Evolutionary conservation across 441 rosid species (phyloP).

Genomic region (Rhodomyrtus psidioides): DNA sequence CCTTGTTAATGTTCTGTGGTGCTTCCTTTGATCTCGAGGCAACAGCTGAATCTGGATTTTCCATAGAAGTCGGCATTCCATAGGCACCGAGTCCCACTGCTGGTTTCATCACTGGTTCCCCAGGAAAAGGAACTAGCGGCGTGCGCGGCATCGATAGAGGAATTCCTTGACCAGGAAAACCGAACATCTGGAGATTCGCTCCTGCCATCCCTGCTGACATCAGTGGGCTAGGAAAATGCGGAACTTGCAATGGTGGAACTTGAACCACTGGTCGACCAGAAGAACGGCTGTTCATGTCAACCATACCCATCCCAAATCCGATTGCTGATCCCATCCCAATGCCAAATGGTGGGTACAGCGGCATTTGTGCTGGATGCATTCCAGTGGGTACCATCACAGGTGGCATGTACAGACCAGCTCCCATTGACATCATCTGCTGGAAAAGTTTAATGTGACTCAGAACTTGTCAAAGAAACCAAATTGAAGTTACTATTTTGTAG

Average conservation of each 20-base stretch:
- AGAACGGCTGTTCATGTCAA: constrained; percentile 32
- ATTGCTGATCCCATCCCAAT: not conserved
- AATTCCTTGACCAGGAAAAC: constrained; percentile 38
- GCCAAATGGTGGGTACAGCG: not conserved
- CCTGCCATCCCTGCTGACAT: constrained; percentile 38
- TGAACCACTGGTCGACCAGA: not conserved
- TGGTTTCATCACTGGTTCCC: constrained; percentile 35
- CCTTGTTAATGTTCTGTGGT: constrained; percentile 18
- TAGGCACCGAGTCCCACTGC: constrained; percentile 15
- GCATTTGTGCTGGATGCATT: not conserved
- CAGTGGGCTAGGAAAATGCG: constrained; percentile 34
- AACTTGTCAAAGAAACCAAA: not conserved
- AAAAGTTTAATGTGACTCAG: not conserved
- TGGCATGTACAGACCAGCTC: not conserved
- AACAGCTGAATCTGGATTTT: constrained; percentile 31
- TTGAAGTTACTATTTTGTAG: not conserved
- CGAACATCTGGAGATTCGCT: constrained; percentile 36
- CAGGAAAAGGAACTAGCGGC: constrained; percentile 28
- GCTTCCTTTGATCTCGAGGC: constrained; percentile 34
- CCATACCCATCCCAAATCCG: constrained; percentile 52
- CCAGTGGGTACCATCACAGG: constrained; percentile 1
- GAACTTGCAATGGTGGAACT: not conserved
- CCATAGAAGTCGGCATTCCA: constrained; percentile 19
- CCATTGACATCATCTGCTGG: constrained; percentile 1
- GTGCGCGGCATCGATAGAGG: constrained; percentile 34